A percentile compares a stretch with the other conserved stretches of the same genome.
Conservation (phyloP, 169 alveolate genomes). For the Plasmodium billcollinsi region DNA sequence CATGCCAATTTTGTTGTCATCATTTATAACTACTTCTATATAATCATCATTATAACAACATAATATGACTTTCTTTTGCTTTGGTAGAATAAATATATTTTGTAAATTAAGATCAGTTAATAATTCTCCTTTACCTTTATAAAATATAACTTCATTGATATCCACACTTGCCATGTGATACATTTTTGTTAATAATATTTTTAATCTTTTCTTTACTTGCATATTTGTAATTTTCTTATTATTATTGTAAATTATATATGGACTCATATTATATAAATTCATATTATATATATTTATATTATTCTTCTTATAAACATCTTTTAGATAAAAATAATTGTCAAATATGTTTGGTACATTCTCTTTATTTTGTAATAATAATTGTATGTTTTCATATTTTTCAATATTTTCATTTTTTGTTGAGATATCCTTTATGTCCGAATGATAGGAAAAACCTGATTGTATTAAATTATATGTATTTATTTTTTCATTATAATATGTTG, state of each 20-base stretch:
- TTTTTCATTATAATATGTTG: not conserved
- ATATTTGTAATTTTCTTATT: not conserved
- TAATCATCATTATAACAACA: slow-evolving; percentile 59
- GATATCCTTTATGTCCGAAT: slow-evolving; percentile 2
- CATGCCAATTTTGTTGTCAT: not conserved
- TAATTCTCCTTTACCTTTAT: slow-evolving; percentile 17
- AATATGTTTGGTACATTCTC: too few relatives aligned
- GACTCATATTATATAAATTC: too few relatives aligned
- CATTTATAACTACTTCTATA: slow-evolving; percentile 4
- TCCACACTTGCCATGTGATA: slow-evolving; percentile 5
- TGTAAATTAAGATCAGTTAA: slow-evolving; percentile 23
- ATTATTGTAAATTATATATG: too few relatives aligned
- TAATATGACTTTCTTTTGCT: slow-evolving; percentile 1
- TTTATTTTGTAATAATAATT: slow-evolving; percentile 10
- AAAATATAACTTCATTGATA: slow-evolving; percentile 15
- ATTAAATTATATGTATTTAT: slow-evolving; percentile 14
- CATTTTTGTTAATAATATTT: slow-evolving; percentile 9
- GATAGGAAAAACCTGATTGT: slow-evolving; percentile 25
- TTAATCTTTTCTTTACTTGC: slow-evolving; percentile 14
- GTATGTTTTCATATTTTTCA: not conserved
- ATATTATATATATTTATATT: too few relatives aligned
- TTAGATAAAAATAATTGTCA: too few relatives aligned
- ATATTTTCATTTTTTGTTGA: not conserved
- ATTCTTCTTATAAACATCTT: too few relatives aligned
- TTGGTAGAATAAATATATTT: slow-evolving; percentile 6